A percentile compares a stretch with the other conserved stretches of the same genome.
These are phyloP conservation scores for Begonia loranthoides DNA, from an alignment of 306 rosid genomes.

Conservation along the genomic window DNA sequence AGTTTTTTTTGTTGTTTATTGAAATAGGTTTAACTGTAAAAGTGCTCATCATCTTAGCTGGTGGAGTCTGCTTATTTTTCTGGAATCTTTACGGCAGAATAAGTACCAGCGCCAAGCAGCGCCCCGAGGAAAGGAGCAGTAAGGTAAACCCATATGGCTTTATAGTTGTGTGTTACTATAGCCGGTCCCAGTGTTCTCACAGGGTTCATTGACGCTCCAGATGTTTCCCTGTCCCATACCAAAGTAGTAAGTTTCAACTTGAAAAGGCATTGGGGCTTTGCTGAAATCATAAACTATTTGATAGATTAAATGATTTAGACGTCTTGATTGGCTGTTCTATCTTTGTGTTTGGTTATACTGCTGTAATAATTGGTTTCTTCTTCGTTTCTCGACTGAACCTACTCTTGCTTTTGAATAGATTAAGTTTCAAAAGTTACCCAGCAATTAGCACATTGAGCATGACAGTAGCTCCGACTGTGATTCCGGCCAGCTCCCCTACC, in stretches of 20 bases:
- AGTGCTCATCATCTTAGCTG: conserved; percentile 15
- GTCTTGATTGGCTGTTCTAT: no score
- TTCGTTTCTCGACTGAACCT: no score
- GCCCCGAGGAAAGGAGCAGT: conserved; percentile 79
- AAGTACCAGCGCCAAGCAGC: conserved; percentile 62
- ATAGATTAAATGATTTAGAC: no score
- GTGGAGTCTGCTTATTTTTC: conserved; percentile 35
- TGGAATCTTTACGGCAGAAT: conserved; percentile 56
- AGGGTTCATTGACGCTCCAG: conserved; percentile 88
- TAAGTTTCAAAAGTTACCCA: conserved; percentile 36
- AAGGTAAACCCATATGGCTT: conserved; percentile 74
- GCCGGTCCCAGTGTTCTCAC: conserved; percentile 89
- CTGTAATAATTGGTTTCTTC: no score
- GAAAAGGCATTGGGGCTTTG: no score
- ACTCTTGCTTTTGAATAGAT: no score
- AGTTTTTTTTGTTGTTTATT: no score
- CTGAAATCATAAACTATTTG: no score
- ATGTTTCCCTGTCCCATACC: conserved; percentile 32
- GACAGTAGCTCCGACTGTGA: conserved; percentile 84
- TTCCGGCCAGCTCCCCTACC: conserved; percentile 85
- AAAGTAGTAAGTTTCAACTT: no score
- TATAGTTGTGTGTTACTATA: conserved; percentile 60
- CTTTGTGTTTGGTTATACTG: no score
- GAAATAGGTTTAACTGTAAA: no score
- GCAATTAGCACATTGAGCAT: conserved; percentile 86